Evolutionary conservation across 2,329 filamentous ascomycete species (phyloP).

Genomic region (Ascochyta rabiei): DNA sequence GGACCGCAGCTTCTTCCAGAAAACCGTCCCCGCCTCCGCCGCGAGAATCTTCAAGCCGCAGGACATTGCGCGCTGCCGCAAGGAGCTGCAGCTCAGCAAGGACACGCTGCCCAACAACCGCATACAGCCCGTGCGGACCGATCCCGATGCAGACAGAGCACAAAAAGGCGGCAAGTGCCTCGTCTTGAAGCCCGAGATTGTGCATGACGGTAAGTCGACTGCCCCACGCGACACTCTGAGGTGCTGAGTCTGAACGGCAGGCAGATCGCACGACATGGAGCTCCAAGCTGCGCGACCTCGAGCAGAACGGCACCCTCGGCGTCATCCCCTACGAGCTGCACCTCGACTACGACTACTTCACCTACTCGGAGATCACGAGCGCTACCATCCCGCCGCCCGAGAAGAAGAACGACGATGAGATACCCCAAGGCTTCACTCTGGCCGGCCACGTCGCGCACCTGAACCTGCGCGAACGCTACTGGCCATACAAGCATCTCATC

Average conservation of each 20-base stretch:
- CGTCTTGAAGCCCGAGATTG: constrained; percentile 52
- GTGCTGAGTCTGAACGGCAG: constrained; percentile 47
- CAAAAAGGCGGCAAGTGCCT: constrained; percentile 53
- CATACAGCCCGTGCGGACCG: constrained; percentile 63
- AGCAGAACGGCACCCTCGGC: constrained; percentile 70
- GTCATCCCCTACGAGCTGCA: constrained; percentile 77
- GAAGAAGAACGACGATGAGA: constrained; percentile 76
- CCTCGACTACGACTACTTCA: constrained; percentile 86
- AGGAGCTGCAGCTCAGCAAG: constrained; percentile 66
- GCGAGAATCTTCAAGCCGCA: constrained; percentile 77
- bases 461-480: constrained; percentile 82
- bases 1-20: constrained; percentile 82
- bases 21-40: constrained; percentile 75
- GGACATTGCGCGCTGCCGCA: constrained; percentile 74
- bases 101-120: constrained; percentile 71
- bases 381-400: constrained; percentile 74
- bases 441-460: constrained; percentile 95
- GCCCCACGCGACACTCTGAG: constrained; percentile 15
- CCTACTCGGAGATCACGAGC: constrained; percentile 81
- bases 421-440: constrained; percentile 84
- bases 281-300: constrained; percentile 68
- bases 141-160: constrained; percentile 67
- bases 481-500: constrained; percentile 85
- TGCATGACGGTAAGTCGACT: constrained; percentile 43
- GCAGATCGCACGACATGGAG: constrained; percentile 79